Evolutionary conservation across 345 rosid genomes (phyloP).

Genomic region (Melastoma malabathricum): DNA sequence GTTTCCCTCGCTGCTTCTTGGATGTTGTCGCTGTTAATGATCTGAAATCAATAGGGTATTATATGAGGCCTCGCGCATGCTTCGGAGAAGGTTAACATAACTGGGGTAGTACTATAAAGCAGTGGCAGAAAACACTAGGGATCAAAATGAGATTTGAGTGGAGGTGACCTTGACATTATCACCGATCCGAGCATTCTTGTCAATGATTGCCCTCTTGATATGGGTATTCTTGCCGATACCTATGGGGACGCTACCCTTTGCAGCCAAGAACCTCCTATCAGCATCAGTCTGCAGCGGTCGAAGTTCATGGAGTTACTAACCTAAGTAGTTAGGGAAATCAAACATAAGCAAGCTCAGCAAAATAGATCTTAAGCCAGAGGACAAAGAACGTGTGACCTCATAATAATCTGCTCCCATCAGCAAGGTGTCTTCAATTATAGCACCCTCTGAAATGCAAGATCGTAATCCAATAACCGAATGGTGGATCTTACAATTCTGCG

Average conservation of each 20-base stretch:
- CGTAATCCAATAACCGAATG: slow-evolving; percentile 94
- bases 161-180: slow-evolving; percentile 66
- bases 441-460: slow-evolving; percentile 93
- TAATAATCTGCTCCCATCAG: slow-evolving; percentile 97
- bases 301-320: too few relatives aligned
- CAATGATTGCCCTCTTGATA: slow-evolving; percentile 84
- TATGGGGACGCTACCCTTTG: slow-evolving; percentile 84
- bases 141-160: not conserved
- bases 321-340: too few relatives aligned
- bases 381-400: slow-evolving; percentile 30
- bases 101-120: not conserved
- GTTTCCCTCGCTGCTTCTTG: slow-evolving; percentile 97
- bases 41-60: slow-evolving; percentile 21
- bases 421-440: slow-evolving; percentile 78
- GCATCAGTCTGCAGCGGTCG: slow-evolving; percentile 56
- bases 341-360: too few relatives aligned
- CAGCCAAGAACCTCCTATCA: slow-evolving; percentile 68
- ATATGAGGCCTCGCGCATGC: not conserved
- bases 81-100: not conserved
- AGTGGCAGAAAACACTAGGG: not conserved
- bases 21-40: slow-evolving; percentile 63
- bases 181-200: slow-evolving; percentile 90
- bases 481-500: slow-evolving; percentile 84
- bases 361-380: too few relatives aligned
- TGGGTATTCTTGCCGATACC: slow-evolving; percentile 83